phyloP scores from a whole-genome alignment of 2,329 filamentous ascomycete species.

The Monilinia aucupariae region DNA sequence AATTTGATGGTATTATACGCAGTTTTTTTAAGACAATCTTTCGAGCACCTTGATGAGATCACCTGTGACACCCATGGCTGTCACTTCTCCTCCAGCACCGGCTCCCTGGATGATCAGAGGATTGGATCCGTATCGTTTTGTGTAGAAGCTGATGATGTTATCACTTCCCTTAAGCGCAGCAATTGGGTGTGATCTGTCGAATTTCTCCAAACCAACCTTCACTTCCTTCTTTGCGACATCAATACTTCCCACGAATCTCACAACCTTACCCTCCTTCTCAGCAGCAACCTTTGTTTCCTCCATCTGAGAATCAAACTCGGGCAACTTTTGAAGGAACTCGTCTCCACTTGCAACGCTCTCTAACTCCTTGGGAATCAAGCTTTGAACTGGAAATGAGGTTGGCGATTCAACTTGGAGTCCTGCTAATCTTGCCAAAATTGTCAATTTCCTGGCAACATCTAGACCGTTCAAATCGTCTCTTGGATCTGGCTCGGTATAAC shows the following conservation, averaged over 20 bases:
- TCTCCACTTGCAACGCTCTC: constrained; percentile 71
- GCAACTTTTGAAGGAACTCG: constrained; percentile 77
- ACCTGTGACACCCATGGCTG: constrained; percentile 93
- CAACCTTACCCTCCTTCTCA: constrained; percentile 80
- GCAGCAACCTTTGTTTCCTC: constrained; percentile 80
- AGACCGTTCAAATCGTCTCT: constrained; percentile 81
- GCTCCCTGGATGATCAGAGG: constrained; percentile 93
- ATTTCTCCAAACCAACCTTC: constrained; percentile 88
- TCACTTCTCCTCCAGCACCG: constrained; percentile 90
- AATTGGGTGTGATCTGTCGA: constrained; percentile 83
- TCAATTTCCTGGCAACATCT: constrained; percentile 92
- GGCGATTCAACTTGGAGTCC: constrained; percentile 78
- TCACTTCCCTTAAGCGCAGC: constrained; percentile 93
- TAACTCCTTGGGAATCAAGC: constrained; percentile 81
- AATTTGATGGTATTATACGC: constrained; percentile 18
- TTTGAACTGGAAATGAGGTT: constrained; percentile 88
- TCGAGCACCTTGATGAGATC: constrained; percentile 86
- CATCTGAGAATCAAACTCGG: constrained; percentile 84
- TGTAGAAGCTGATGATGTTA: constrained; percentile 99
- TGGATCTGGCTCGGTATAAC: constrained; percentile 87
- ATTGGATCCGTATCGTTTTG: constrained; percentile 84
- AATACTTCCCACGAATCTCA: constrained; percentile 90
- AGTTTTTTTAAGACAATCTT: constrained; percentile 38
- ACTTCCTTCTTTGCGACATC: constrained; percentile 76
- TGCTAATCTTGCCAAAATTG: constrained; percentile 81